These are phyloP conservation scores for Galeopsis tetrahit DNA, from an alignment of 257 asterid genomes.

Conservation along the genomic window DNA sequence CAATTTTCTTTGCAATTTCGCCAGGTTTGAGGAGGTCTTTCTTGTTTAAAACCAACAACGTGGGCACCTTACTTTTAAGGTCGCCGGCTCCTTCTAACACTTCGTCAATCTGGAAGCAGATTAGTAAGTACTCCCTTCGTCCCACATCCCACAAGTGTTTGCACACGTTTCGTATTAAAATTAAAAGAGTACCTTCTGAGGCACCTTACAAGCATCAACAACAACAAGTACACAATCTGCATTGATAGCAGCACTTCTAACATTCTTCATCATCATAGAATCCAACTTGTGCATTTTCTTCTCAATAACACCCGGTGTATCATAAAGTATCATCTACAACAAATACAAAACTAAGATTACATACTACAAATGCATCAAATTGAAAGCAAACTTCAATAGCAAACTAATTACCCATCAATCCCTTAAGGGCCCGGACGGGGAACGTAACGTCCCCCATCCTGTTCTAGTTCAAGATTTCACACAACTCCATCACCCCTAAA, in stretches of 20 bases:
- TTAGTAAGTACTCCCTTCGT: background rate
- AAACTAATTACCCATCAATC: constrained; percentile 18
- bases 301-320: constrained; percentile 98
- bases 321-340: constrained; percentile 90
- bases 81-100: constrained; percentile 79
- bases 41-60: constrained; percentile 87
- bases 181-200: constrained; percentile 65
- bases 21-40: constrained; percentile 96
- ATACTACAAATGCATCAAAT: background rate
- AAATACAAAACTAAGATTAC: constrained; percentile 28
- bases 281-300: constrained; percentile 96
- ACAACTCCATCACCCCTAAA: too few species aligned
- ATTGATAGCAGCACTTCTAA: constrained; percentile 81
- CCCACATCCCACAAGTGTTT: too few species aligned
- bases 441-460: too few species aligned
- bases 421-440: too few species aligned
- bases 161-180: background rate
- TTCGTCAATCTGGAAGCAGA: constrained; percentile 71
- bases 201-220: constrained; percentile 83
- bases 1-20: constrained; percentile 93
- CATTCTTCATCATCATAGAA: constrained; percentile 96
- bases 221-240: constrained; percentile 93
- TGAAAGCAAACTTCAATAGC: background rate
- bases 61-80: constrained; percentile 64
- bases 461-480: too few species aligned